Base-by-base conservation (phyloP, 495 filamentous ascomycete genomes). In the Zalerion maritima region DNA sequence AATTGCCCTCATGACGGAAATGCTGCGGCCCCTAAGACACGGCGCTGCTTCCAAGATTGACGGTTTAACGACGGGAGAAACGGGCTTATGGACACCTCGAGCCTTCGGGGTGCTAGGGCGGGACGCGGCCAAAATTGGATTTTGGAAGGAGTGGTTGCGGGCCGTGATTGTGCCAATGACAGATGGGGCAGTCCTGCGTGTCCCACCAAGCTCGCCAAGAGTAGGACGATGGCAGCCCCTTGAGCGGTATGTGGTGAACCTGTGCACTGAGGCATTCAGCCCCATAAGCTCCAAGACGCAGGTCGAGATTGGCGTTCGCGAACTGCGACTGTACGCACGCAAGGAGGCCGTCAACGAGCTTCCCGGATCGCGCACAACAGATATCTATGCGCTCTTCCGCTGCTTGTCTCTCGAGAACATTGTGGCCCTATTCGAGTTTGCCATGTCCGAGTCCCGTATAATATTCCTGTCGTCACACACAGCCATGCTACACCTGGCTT, bases 101-200 rank as follows among this genome's bases (percentile, higher is more conserved):
- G 81, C 87, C 4, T 97, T 87, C 47, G 89, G 89, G 29, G 78
- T 97, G 31, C 67, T 97, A 34, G 89, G 89, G 19, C 71, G 84
- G 31, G 87, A 97, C 47, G 61, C 61, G 16, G 77, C 69, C 31
- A 67, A 89, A 61, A 82, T 85, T 27, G 76, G 71, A 30, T 97
- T 97, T 58, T 96, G 89, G 89, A 97, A 97, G 51, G 89, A 97
- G 47, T 97, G 89, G 89, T 64, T 97, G 22, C 74, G 81, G 51
- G 89, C 86, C 6, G 67, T 97, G 12, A 66, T 85, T 16, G 84
- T 94, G 22, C 89, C 89, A 10, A 94, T 94, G 89, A 84, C 74
- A 10, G 80, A 93, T 48, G 84, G 87, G 21, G 74, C 62, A 7
- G 64, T 97, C 22, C 54, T 87, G 44, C 69, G 84, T 27, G 72